These are phyloP conservation scores for Epichloe gansuensis DNA, from an alignment of 2,329 filamentous ascomycete species.

Conservation along the genomic window DNA sequence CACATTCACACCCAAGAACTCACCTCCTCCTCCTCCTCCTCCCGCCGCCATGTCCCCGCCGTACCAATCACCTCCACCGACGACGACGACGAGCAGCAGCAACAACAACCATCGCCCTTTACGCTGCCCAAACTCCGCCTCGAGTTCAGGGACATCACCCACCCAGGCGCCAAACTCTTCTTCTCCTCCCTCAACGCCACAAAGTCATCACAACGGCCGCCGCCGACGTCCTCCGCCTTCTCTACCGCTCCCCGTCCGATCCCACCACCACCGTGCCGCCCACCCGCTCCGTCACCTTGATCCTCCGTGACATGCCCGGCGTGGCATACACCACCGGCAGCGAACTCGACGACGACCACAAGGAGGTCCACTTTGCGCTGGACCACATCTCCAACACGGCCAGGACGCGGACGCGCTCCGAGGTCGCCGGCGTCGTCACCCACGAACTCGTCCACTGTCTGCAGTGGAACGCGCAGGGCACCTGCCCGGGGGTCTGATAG, in stretches of 20 bases:
- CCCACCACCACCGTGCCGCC: conserved; percentile 34
- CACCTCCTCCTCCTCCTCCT: conserved; percentile 3
- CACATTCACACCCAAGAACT: no score
- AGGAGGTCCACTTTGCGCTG: conserved; percentile 82
- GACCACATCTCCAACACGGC: conserved; percentile 52
- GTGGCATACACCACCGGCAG: conserved; percentile 81
- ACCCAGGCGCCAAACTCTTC: conserved; percentile 54
- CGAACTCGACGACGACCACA: conserved; percentile 73
- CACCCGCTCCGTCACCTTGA: conserved; percentile 77
- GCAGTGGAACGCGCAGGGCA: conserved; percentile 58
- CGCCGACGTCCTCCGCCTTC: conserved; percentile 53
- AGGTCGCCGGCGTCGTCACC: conserved; percentile 73
- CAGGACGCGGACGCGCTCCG: conserved; percentile 32
- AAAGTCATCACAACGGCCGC: conserved; percentile 51
- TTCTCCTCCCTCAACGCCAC: conserved; percentile 52
- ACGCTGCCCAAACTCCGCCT: conserved; percentile 45
- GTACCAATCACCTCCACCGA: not conserved
- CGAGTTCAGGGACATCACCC: conserved; percentile 44
- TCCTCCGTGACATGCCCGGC: conserved; percentile 67
- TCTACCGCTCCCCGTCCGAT: conserved; percentile 48
- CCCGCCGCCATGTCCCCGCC: conserved; percentile 15
- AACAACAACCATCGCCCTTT: conserved; percentile 17
- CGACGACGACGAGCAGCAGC: not conserved
- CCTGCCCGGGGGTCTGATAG: conserved; percentile 68
- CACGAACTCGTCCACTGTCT: conserved; percentile 95